Percentiles rank a stretch among this genome's conserved stretches.
phyloP scores from a whole-genome alignment of 768 basidiomycete genomes.

The Pleurotus pulmonarius region DNA sequence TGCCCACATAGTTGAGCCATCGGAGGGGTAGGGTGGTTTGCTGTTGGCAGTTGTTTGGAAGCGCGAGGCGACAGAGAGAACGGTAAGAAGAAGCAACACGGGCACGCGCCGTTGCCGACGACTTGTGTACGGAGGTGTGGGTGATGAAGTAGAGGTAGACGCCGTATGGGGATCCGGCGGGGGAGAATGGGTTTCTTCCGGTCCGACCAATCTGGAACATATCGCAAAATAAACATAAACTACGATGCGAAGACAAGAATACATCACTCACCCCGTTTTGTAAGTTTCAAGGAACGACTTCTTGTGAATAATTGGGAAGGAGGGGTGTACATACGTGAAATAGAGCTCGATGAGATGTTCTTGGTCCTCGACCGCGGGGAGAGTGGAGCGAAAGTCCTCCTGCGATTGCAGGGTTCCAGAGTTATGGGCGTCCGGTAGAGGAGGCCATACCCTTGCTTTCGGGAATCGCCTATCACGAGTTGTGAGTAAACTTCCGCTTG shows the following conservation, averaged over 20 bases:
- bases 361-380: slow-evolving; percentile 61
- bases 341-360: slow-evolving; percentile 72
- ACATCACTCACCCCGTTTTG: slow-evolving; percentile 28
- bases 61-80: slow-evolving; percentile 81
- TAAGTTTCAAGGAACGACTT: slow-evolving; percentile 61
- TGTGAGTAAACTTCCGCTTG: slow-evolving; percentile 2
- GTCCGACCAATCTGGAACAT: slow-evolving; percentile 5
- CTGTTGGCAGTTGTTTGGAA: slow-evolving; percentile 40
- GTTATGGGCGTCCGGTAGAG: slow-evolving; percentile 25
- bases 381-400: slow-evolving; percentile 31
- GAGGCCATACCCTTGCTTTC: slow-evolving; percentile 87
- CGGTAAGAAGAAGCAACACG: slow-evolving; percentile 69
- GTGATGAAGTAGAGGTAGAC: slow-evolving; percentile 24
- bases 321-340: slow-evolving; percentile 78
- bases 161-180: slow-evolving; percentile 16
- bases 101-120: slow-evolving; percentile 48
- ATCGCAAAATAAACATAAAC: slow-evolving; percentile 1
- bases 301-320: slow-evolving; percentile 76
- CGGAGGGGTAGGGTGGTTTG: slow-evolving; percentile 32
- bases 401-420: slow-evolving; percentile 22
- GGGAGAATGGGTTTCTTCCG: slow-evolving; percentile 20
- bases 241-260: background rate
- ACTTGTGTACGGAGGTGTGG: slow-evolving; percentile 28
- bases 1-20: slow-evolving; percentile 68
- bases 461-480: slow-evolving; percentile 65